phyloP scores from a whole-genome alignment of 306 rosid species.

The Quercus robur region DNA sequence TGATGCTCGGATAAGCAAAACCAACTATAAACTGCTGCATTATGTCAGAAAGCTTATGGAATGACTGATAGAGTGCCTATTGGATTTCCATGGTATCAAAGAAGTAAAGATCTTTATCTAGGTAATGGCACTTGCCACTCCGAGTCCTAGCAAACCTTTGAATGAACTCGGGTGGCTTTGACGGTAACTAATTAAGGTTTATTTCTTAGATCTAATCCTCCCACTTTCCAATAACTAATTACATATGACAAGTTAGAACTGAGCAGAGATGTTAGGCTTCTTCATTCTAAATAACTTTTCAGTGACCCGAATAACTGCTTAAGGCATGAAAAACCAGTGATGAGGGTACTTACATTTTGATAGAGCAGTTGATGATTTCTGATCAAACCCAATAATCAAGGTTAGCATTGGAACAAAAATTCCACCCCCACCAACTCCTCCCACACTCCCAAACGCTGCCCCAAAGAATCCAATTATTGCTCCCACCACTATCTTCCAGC shows the following conservation, averaged over 20 bases:
- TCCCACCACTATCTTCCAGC: conserved; percentile 79
- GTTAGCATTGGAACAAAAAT: conserved; percentile 96
- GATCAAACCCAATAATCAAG: conserved; percentile 83
- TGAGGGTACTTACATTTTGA: conserved; percentile 69
- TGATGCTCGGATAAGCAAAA: background rate
- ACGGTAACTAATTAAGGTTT: background rate
- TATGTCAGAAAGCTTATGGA: background rate
- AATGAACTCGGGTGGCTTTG: background rate
- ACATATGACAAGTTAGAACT: background rate
- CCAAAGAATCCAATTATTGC: conserved; percentile 72
- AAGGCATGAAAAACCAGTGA: background rate
- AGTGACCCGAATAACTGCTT: background rate
- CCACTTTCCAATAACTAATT: background rate
- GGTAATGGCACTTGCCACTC: too few relatives aligned
- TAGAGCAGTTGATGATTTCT: conserved; percentile 90
- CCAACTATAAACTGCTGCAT: background rate
- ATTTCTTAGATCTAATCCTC: background rate
- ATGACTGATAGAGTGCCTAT: too few relatives aligned
- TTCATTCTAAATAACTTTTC: background rate
- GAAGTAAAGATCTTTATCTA: too few relatives aligned
- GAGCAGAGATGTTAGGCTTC: background rate
- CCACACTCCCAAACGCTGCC: conserved; percentile 95
- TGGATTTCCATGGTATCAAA: too few relatives aligned
- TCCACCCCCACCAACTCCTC: conserved; percentile 99
- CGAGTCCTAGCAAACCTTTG: too few relatives aligned